Evolutionary conservation across 1,139 yeast species (phyloP), one percentile per base, ranked within the genome.

Genomic region (Sugiyamaella xylanicola): DNA sequence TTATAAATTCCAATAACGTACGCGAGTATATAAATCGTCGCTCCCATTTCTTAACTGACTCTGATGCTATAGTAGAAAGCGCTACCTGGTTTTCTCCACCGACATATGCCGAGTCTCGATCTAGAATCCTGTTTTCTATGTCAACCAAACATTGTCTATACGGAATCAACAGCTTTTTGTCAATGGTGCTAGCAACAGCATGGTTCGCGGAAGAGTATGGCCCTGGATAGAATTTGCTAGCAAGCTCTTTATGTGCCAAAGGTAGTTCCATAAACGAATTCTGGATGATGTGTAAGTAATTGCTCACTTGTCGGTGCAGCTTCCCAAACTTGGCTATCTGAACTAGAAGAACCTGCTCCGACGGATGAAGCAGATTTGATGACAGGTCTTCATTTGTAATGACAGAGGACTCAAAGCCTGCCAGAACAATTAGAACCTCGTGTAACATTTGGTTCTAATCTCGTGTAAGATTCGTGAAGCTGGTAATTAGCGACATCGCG

Each of bases 11-110:
- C 7, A 65, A 51, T 21, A 64, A 48, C 5, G 54, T 49, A 16
- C 44, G 50, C 2, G 63, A 54, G 47, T 64, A 65, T 22, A 56
- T 49, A 44, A 65, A 59, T 43, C 61, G 56, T 13, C 62, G 52
- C 29, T 61, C 62, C 67, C 66, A 65, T 29, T 50, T 46, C 9
- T 58, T 43, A 3, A 61, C 60, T 1, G 66, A 59, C 35, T 61
- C 53, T 2, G 64, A 46, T 2, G 60, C 61, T 19, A 65, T 56
- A 25, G 50, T 53, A 9, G 67, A 56, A 27, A 64, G 48, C 1
- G 68, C 56, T 13, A 65, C 65, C 5, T 57, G 48, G 16, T 60
- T 56, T 22, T 63, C 60, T 3, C 68, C 68, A 17, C 66, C 68
- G 15, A 64, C 67, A 54, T 59, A 62, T 13, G 59, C 58, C 9